phyloP scores from a whole-genome alignment of 352 stramenopile genomes.

The Pythium biforme region DNA sequence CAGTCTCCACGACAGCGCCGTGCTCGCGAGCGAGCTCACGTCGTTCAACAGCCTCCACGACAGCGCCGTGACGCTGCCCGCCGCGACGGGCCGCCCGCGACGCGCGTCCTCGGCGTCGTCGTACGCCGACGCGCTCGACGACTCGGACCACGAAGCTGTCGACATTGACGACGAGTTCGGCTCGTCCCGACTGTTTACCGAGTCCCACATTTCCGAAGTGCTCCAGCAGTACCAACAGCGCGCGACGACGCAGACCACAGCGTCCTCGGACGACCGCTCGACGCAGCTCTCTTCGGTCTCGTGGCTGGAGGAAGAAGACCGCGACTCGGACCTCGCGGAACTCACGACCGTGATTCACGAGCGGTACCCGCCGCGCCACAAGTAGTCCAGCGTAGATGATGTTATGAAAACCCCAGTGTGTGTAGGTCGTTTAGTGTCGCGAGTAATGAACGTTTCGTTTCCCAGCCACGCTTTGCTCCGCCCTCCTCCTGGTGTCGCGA shows the following conservation, averaged over 20 bases:
- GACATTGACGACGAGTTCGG: not conserved
- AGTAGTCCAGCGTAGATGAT: too few relatives aligned
- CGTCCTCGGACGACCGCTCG: not conserved
- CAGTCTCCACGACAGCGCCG: not conserved
- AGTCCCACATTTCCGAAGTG: not conserved
- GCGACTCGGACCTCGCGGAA: slow-evolving; percentile 4
- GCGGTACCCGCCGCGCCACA: not conserved
- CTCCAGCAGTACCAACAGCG: not conserved
- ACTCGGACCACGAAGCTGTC: slow-evolving; percentile 13
- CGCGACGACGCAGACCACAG: not conserved
- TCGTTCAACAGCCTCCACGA: slow-evolving; percentile 8
- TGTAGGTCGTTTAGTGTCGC: too few relatives aligned
- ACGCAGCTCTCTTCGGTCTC: slow-evolving; percentile 2
- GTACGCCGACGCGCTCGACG: slow-evolving; percentile 15
- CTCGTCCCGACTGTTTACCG: slow-evolving; percentile 2
- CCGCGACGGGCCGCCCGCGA: not conserved
- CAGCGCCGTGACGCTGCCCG: slow-evolving; percentile 3
- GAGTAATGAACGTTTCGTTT: too few relatives aligned
- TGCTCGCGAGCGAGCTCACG: slow-evolving; percentile 10
- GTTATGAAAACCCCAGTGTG: not conserved
- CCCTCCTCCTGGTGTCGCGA: too few relatives aligned
- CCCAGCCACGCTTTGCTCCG: too few relatives aligned
- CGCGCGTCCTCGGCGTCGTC: slow-evolving; percentile 16
- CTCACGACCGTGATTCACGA: slow-evolving; percentile 21
- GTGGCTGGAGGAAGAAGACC: slow-evolving; percentile 10